Conservation (phyloP, 108 stramenopile species). For the Cyclotella sp. region DNA sequence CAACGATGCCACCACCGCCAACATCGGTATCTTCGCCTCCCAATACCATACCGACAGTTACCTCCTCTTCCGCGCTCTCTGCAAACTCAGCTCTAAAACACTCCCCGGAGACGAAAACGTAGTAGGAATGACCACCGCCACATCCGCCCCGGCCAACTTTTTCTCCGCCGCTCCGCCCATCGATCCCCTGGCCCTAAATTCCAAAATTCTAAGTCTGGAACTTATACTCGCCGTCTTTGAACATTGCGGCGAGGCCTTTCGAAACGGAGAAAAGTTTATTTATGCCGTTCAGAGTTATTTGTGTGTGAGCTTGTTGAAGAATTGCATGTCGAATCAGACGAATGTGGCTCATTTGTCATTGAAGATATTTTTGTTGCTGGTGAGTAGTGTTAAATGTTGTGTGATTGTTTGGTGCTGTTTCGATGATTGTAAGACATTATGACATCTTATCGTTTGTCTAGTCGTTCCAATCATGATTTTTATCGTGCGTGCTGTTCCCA, state of each 20-base stretch:
- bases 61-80: slow-evolving; percentile 94
- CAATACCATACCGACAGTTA: slow-evolving; percentile 95
- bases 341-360: slow-evolving; percentile 92
- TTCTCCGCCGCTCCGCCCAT: slow-evolving; percentile 50
- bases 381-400: slow-evolving; percentile 32
- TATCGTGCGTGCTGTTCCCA: background rate
- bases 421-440: too few species aligned
- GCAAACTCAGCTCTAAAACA: slow-evolving; percentile 92
- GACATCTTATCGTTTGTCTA: background rate
- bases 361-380: slow-evolving; percentile 94
- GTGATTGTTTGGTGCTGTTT: too few species aligned
- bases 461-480: background rate
- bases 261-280: slow-evolving; percentile 87
- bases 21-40: slow-evolving; percentile 64
- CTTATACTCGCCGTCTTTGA: slow-evolving; percentile 91
- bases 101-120: slow-evolving; percentile 73
- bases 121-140: slow-evolving; percentile 3
- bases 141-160: slow-evolving; percentile 30
- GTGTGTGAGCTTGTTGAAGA: slow-evolving; percentile 93
- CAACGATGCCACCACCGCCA: slow-evolving; percentile 10
- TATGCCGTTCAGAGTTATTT: slow-evolving; percentile 93
- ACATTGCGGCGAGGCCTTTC: slow-evolving; percentile 81
- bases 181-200: slow-evolving; percentile 87
- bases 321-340: slow-evolving; percentile 94
- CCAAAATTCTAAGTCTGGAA: slow-evolving; percentile 93